Conservation (phyloP, 345 rosid genomes). For the Lumnitzera racemosa region DNA sequence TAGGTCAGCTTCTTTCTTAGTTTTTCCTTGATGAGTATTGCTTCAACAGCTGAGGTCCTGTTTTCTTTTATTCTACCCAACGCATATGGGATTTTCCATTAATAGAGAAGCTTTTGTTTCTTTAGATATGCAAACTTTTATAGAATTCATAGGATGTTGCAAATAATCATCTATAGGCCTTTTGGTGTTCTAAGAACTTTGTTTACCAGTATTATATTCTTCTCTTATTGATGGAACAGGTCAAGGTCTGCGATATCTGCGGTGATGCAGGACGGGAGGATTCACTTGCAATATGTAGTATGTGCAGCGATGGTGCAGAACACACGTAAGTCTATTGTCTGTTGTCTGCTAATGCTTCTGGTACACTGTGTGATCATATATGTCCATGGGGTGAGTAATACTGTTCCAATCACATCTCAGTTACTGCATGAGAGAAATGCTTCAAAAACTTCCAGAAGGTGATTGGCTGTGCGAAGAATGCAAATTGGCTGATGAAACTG, state of each 20-base stretch:
- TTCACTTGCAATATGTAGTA: constrained; percentile 84
- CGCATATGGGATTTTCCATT: neutral
- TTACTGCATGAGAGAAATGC: constrained; percentile 95
- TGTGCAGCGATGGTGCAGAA: constrained; percentile 97
- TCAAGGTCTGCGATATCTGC: constrained; percentile 97
- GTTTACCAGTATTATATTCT: neutral
- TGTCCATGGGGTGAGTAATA: no score
- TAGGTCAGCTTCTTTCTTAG: neutral
- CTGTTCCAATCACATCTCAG: constrained; percentile 32
- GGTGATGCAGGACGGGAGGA: constrained; percentile 99
- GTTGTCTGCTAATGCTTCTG: constrained; percentile 1
- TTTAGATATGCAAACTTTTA: no score
- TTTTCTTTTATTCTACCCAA: neutral
- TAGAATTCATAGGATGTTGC: no score
- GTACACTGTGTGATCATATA: no score
- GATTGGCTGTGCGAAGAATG: constrained; percentile 99
- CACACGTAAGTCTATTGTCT: constrained; percentile 65
- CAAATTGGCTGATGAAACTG: constrained; percentile 64
- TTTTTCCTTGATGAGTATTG: constrained; percentile 1
- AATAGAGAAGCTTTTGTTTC: no score
- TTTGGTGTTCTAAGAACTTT: neutral
- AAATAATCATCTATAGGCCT: no score
- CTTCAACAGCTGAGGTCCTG: neutral
- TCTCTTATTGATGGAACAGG: constrained; percentile 49
- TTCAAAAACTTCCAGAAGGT: constrained; percentile 73